A percentile compares a stretch with the other conserved stretches of the same genome.
Evolutionary conservation across 1,284 basidiomycete genomes (phyloP).

Genomic region (Ceratobasidium papillatum): DNA sequence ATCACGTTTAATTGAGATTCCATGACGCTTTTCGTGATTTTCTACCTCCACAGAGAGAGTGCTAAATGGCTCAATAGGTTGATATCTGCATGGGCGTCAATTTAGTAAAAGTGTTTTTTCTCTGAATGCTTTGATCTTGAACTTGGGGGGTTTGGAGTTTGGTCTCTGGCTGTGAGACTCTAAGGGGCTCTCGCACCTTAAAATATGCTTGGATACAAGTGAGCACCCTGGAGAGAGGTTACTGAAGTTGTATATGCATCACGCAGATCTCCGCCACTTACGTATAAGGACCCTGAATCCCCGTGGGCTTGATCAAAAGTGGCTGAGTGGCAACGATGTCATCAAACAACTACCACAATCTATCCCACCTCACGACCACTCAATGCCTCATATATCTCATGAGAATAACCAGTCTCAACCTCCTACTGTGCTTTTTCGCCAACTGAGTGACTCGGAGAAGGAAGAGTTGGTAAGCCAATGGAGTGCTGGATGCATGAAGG

Average conservation of each 20-base stretch:
- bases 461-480: background rate
- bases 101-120: background rate
- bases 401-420: background rate
- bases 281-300: background rate
- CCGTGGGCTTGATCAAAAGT: background rate
- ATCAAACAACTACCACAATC: background rate
- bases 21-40: too few relatives aligned
- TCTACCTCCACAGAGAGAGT: background rate
- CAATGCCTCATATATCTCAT: background rate
- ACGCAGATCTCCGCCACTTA: too few relatives aligned
- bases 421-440: background rate
- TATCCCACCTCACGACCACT: background rate
- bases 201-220: too few relatives aligned
- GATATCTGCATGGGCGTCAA: background rate
- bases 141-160: too few relatives aligned
- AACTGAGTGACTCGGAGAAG: background rate
- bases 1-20: too few relatives aligned
- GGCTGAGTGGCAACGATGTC: conserved; percentile 13
- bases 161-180: too few relatives aligned
- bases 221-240: too few relatives aligned
- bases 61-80: background rate
- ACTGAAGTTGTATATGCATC: too few relatives aligned
- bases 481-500: background rate
- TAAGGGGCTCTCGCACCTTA: too few relatives aligned
- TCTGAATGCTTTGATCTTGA: too few relatives aligned